Evolutionary conservation across 441 rosid genomes (phyloP), one percentile per base, ranked within the genome.

Genomic region (Gossypium lobatum): DNA sequence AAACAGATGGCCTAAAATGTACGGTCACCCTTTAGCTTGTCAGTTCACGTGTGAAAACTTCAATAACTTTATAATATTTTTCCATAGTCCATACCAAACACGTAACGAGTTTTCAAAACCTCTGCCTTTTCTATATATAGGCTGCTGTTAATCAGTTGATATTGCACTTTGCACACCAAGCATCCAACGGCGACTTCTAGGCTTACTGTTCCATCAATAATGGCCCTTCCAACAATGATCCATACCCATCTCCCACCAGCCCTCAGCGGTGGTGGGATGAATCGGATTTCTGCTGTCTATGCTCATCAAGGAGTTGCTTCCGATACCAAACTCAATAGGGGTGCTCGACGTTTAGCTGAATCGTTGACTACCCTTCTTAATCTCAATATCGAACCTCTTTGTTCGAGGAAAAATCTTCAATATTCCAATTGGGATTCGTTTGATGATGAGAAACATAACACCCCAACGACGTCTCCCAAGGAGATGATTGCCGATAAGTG

Each of bases 381-480:
- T 53, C 80, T 64, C 23, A 78, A 60, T 0, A 26, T 72, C 6
- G 71, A 77, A 45, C n/a, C 59, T 6, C 80, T 10, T n/a, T 20
- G 73, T 20, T 54, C 50, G 1, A 1, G 50, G 39, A 34, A 73
- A 52, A 61, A 59, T 8, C 3, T 48, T 48, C 52, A 34, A 6
- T 2, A 25, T 23, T 45, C 79, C 2, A 58, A 21, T 9, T 59
- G 26, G 70, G 42, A 73, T 25, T 46, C 45, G n/a, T 25, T 57
- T 3, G 0, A 3, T 39, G 61, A 77, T n/a, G 62, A 70, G 52
- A 71, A 70, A 17, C 59, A 60, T 3, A 59, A 67, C 1, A 53
- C 75, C 48, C 80, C 82, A 2, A 2, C 64, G 5, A 77, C 42
- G 59, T 80, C 86, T 34, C 86, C 83, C 3, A 78, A 69, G 69